These are phyloP conservation scores for Starmerella tilneyi DNA, from an alignment of 805 yeast genomes.

Conservation along the genomic window DNA sequence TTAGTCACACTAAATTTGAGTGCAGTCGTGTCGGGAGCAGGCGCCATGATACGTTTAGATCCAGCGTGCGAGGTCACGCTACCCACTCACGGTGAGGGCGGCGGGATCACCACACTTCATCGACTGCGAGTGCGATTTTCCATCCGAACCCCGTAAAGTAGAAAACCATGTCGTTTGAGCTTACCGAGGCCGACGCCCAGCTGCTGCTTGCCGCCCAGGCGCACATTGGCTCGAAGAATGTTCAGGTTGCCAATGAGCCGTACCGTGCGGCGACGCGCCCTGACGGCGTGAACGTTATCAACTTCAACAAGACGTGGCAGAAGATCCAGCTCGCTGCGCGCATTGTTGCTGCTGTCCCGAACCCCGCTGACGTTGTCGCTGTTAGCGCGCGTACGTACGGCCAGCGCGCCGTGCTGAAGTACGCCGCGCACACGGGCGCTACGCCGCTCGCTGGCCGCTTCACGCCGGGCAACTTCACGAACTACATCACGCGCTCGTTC, in stretches of 20 bases:
- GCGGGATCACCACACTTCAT: slow-evolving; percentile 8
- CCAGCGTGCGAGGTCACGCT: neutral
- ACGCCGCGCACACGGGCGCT: slow-evolving; percentile 99
- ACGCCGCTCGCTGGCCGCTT: slow-evolving; percentile 99
- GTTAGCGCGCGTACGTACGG: slow-evolving; percentile 99
- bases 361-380: slow-evolving; percentile 96
- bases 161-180: slow-evolving; percentile 28
- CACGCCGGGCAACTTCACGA: slow-evolving; percentile 99
- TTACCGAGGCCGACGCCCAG: slow-evolving; percentile 97
- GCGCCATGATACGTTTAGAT: neutral
- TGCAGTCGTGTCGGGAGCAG: neutral
- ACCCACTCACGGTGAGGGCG: slow-evolving; percentile 3
- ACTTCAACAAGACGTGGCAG: slow-evolving; percentile 99
- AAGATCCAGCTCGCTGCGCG: slow-evolving; percentile 99
- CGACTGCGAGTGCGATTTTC: slow-evolving; percentile 5
- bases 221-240: slow-evolving; percentile 99
- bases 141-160: slow-evolving; percentile 11
- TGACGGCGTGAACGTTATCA: slow-evolving; percentile 73
- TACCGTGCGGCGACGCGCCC: slow-evolving; percentile 24
- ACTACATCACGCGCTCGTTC: slow-evolving; percentile 99
- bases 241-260: slow-evolving; percentile 52
- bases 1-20: neutral
- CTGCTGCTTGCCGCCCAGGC: slow-evolving; percentile 98
- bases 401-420: slow-evolving; percentile 99
- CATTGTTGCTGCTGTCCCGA: slow-evolving; percentile 98